Evolutionary conservation across 495 filamentous ascomycete species (phyloP), one percentile per base, ranked within the genome.

Genomic region (Penicillium herquei): DNA sequence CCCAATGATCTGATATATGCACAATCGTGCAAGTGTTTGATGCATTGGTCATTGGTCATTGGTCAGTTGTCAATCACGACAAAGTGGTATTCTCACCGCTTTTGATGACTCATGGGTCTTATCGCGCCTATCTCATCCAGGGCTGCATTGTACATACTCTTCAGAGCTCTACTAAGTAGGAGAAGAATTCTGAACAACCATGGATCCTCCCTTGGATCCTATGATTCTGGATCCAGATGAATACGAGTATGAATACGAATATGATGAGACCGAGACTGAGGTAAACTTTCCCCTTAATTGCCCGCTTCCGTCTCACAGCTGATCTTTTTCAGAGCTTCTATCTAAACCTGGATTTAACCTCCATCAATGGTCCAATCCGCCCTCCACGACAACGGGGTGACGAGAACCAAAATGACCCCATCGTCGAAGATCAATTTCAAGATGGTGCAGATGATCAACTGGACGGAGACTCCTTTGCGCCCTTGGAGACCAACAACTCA

Each of bases 161-260:
- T 26, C 21, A 26, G 21, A 26, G 21, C 21, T 26, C 21, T n/a
- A n/a, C n/a, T n/a, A 26, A 2, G 4, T 26, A 26, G 21, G 21
- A 26, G 21, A 26, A 26, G 21, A 32, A 46, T 14, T 13, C 11
- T 6, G 3, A 18, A 5, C 16, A 18, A 61, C 42, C 37, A 63
- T 73, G 54, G 63, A 70, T 59, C 67, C 62, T 7, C 48, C 61
- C 39, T 58, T 69, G 39, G 63, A 64, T 18, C 49, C 61, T 42
- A 61, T 69, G 41, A 60, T 63, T 30, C 13, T 52, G 0, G 61
- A 59, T 26, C 33, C 47, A 1, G 76, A 81, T 14, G 84, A 84
- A 18, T 86, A 78, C 70, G 84, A 87, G 59, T 86, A 78, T 71
- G 84, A 87, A 61, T 87, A 86, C 51, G 84, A 86, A 57, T 86